Evolutionary conservation across 2,329 filamentous ascomycete species (phyloP), one percentile per base, ranked within the genome.

Genomic region (Botrytis fragariae): DNA sequence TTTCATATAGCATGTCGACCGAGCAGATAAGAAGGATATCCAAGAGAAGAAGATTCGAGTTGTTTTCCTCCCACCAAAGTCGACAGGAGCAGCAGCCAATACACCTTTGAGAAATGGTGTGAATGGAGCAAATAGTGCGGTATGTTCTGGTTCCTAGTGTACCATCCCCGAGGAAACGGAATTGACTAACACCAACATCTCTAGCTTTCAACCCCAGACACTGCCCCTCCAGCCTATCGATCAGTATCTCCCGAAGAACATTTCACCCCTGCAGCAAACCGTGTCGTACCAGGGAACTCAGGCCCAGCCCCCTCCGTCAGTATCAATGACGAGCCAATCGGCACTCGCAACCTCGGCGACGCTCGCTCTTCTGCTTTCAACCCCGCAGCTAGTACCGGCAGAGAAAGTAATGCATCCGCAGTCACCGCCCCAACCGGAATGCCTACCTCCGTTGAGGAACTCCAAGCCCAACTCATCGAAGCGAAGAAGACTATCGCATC

Each of bases 21-120:
- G 91, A 81, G 88, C 87, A 16, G 88, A 93, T 73, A 98, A 97
- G 84, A 86, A 87, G 22, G 86, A 88, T 35, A 91, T 99, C 74
- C 90, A 94, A 80, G 96, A 99, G 86, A 93, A 92, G 86, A 99
- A 98, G 87, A 99, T 99, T 78, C 91, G 95, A 64, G 96, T 99
- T 76, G 88, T 87, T 78, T 99, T 95, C 87, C 86, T 98, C 60
- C 83, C 92, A 65, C 86, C 91, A 16, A 88, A 89, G 68, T 87
- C 65, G 87, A 59, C 48, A 20, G 37, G 65, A 67, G 73, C 59
- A 68, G 71, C 75, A 62, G 74, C 69, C 45, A 54, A 71, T 45
- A 81, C 80, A 57, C 80, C 79, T 62, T 48, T 77, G 69, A 79
- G 75, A 74, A 81, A 79, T 69, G 75, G 75, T 51, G 69, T 76